Evolutionary conservation across 495 filamentous ascomycete genomes (phyloP).

Genomic region (Diplogelasinospora grovesii): DNA sequence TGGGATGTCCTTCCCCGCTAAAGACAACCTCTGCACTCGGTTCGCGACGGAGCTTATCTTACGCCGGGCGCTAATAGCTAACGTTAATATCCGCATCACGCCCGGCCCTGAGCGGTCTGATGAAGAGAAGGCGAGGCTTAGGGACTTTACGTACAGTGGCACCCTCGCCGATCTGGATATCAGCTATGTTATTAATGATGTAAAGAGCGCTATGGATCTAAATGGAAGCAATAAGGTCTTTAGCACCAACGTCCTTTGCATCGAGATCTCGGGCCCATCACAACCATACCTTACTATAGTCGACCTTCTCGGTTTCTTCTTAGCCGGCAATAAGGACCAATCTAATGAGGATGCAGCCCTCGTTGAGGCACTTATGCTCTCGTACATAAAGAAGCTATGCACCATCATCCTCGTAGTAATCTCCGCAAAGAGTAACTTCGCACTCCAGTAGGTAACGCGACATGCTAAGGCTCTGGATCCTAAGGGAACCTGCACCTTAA

Average conservation of each 20-base stretch:
- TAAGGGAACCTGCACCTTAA: too few species aligned
- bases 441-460: too few species aligned
- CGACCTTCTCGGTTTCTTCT: constrained; percentile 58
- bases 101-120: too few species aligned
- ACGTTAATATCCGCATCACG: constrained; percentile 33
- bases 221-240: constrained; percentile 28
- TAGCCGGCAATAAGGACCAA: neutral
- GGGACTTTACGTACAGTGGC: neutral
- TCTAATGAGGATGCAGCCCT: too few species aligned
- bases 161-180: neutral
- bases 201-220: constrained; percentile 34
- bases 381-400: too few species aligned
- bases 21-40: constrained; percentile 44
- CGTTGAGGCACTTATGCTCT: too few species aligned
- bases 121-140: neutral
- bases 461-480: too few species aligned
- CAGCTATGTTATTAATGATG: constrained; percentile 31
- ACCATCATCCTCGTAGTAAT: too few species aligned
- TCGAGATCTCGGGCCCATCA: constrained; percentile 55
- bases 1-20: too few species aligned
- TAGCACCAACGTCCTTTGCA: constrained; percentile 53
- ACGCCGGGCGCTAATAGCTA: constrained; percentile 26
- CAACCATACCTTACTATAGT: constrained; percentile 57
- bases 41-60: constrained; percentile 53
- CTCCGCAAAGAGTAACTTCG: too few species aligned